These are phyloP conservation scores for Paratinospora sagittata DNA, from an alignment of 164 flowering plant species.

Conservation along the genomic window DNA sequence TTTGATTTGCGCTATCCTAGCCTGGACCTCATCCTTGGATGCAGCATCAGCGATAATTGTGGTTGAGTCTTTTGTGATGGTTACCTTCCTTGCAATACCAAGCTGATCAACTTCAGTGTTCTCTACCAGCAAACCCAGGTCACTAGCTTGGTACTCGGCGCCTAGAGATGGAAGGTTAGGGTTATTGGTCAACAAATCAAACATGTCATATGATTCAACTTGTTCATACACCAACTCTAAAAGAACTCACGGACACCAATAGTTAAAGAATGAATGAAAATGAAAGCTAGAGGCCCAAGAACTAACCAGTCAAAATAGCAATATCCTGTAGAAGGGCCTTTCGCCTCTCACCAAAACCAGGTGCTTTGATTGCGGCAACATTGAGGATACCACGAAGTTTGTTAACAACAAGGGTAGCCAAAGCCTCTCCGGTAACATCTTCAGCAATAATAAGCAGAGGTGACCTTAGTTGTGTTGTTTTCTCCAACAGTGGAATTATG, in stretches of 20 bases:
- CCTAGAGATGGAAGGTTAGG: constrained; percentile 33
- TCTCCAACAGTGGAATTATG: constrained; percentile 43
- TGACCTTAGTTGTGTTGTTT: constrained; percentile 32
- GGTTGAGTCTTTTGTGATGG: constrained; percentile 80
- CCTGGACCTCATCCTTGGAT: constrained; percentile 88
- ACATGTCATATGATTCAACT: neutral
- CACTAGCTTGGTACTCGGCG: constrained; percentile 89
- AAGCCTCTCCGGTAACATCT: constrained; percentile 79
- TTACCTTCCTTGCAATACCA: constrained; percentile 88
- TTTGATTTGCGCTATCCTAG: constrained; percentile 88
- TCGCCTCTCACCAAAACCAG: constrained; percentile 93
- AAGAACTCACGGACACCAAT: neutral
- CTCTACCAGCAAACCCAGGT: constrained; percentile 77
- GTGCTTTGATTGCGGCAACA: constrained; percentile 52
- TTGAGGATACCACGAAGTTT: constrained; percentile 33
- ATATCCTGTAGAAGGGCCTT: constrained; percentile 95
- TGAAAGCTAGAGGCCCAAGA: neutral
- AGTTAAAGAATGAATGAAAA: neutral
- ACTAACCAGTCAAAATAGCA: constrained; percentile 50
- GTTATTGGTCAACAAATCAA: neutral
- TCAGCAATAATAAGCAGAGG: constrained; percentile 87
- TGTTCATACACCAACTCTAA: too few relatives aligned
- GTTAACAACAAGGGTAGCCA: constrained; percentile 41
- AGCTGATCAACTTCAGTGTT: constrained; percentile 79
- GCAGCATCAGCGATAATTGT: constrained; percentile 97